A percentile compares a stretch with the other conserved stretches of the same genome.
Evolutionary conservation across 2,329 filamentous ascomycete species (phyloP).

Genomic region (Whalleya microplaca): DNA sequence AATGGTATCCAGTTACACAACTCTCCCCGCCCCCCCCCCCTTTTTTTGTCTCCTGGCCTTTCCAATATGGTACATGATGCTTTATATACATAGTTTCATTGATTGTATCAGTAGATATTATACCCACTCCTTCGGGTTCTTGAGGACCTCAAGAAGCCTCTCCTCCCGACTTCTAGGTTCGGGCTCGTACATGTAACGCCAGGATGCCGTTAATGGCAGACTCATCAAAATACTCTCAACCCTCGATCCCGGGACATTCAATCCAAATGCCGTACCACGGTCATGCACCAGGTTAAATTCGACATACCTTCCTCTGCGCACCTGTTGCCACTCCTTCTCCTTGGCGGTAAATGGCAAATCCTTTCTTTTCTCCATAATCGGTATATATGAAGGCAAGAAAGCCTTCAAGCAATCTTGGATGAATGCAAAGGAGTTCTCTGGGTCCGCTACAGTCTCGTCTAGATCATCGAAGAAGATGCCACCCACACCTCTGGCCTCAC

Average conservation of each 20-base stretch:
- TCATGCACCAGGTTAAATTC: conserved; percentile 99
- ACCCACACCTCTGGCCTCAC: conserved; percentile 83
- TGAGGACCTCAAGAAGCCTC: conserved; percentile 74
- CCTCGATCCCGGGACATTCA: conserved; percentile 88
- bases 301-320: conserved; percentile 91
- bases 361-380: conserved; percentile 86
- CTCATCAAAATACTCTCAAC: conserved; percentile 99
- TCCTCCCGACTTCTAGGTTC: conserved; percentile 77
- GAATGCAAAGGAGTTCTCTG: conserved; percentile 89
- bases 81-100: background rate
- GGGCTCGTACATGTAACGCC: conserved; percentile 94
- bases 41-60: conserved; percentile 8
- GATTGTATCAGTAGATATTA: conserved; percentile 37
- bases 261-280: conserved; percentile 88
- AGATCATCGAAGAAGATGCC: conserved; percentile 99
- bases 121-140: conserved; percentile 69
- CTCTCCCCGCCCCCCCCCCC: background rate
- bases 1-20: conserved; percentile 15
- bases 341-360: conserved; percentile 86
- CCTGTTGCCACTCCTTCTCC: conserved; percentile 96
- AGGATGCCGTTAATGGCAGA: conserved; percentile 86
- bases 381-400: conserved; percentile 89
- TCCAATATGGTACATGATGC: conserved; percentile 9
- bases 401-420: conserved; percentile 82
- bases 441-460: conserved; percentile 82